Evolutionary conservation across 2,329 filamentous ascomycete species (phyloP).

Genomic region (Dactylonectria macrodidyma): DNA sequence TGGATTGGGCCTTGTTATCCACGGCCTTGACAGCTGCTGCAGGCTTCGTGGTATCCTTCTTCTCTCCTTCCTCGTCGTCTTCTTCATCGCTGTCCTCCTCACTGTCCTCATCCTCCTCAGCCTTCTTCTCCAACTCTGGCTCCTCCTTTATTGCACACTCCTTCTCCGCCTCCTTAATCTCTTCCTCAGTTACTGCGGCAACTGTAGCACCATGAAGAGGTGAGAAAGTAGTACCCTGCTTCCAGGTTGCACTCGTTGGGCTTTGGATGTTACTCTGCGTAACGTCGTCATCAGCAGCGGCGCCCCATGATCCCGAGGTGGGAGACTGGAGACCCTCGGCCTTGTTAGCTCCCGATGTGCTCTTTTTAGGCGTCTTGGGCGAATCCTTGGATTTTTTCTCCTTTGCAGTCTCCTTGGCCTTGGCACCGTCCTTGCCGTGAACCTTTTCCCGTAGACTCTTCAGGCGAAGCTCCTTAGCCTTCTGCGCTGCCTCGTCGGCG

Average conservation of each 20-base stretch:
- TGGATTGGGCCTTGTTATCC: slow-evolving; percentile 29
- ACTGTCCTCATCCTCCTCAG: slow-evolving; percentile 51
- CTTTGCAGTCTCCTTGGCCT: slow-evolving; percentile 30
- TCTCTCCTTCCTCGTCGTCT: slow-evolving; percentile 45
- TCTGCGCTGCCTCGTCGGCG: slow-evolving; percentile 76
- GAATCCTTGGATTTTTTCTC: slow-evolving; percentile 25
- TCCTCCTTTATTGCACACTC: slow-evolving; percentile 58
- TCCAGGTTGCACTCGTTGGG: slow-evolving; percentile 60
- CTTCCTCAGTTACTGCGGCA: slow-evolving; percentile 52
- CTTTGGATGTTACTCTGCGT: slow-evolving; percentile 57
- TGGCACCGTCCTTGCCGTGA: slow-evolving; percentile 60
- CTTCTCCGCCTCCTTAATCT: slow-evolving; percentile 56
- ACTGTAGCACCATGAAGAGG: slow-evolving; percentile 51
- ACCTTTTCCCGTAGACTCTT: slow-evolving; percentile 69
- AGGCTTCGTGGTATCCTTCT: slow-evolving; percentile 24
- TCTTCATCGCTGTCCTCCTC: slow-evolving; percentile 45
- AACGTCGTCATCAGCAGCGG: slow-evolving; percentile 41
- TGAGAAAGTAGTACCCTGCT: slow-evolving; percentile 43
- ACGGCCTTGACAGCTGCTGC: slow-evolving; percentile 19
- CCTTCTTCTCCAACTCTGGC: slow-evolving; percentile 53
- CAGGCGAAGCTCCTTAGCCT: slow-evolving; percentile 73
- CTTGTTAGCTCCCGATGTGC: slow-evolving; percentile 29
- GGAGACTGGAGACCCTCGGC: slow-evolving; percentile 61
- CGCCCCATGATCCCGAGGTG: slow-evolving; percentile 60
- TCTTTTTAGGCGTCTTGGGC: slow-evolving; percentile 25